Conservation (phyloP, 106 monocot genomes). For the Allium sativum region DNA sequence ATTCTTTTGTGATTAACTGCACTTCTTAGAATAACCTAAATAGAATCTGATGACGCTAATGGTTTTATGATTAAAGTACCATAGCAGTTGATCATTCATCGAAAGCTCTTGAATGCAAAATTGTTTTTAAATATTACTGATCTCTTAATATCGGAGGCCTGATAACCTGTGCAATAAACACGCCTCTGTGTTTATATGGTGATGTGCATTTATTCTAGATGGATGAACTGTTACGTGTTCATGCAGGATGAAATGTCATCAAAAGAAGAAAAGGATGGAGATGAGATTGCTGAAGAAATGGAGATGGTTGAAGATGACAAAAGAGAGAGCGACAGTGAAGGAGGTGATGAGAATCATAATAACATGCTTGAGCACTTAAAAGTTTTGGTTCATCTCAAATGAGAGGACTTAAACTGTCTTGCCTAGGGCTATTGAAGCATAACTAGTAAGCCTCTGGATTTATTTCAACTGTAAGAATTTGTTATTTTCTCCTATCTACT, state of each 20-base stretch:
- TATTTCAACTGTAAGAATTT: not conserved
- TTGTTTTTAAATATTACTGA: too few species aligned
- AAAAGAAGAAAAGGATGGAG: not conserved
- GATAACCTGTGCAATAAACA: not conserved
- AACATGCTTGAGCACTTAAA: slow-evolving; percentile 1
- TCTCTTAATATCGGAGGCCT: too few species aligned
- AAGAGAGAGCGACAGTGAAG: not conserved
- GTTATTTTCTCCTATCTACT: too few species aligned
- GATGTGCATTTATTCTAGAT: not conserved
- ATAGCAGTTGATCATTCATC: too few species aligned
- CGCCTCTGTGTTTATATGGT: not conserved
- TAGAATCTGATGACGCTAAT: too few species aligned
- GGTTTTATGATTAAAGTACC: too few species aligned
- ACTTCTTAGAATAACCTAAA: too few species aligned
- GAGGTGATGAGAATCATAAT: not conserved
- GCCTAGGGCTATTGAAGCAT: not conserved
- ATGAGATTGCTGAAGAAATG: not conserved
- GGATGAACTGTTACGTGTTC: not conserved
- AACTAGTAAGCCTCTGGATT: slow-evolving; percentile 3
- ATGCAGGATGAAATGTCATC: slow-evolving; percentile 6
- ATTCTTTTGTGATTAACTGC: too few species aligned
- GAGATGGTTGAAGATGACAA: slow-evolving; percentile 4
- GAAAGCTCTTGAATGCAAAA: too few species aligned
- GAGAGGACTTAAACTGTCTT: not conserved
- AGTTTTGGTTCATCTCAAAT: slow-evolving; percentile 3